Evolutionary conservation across 305 asterid species (phyloP), one percentile per base, ranked within the genome.

Genomic region (Striga hermonthica): DNA sequence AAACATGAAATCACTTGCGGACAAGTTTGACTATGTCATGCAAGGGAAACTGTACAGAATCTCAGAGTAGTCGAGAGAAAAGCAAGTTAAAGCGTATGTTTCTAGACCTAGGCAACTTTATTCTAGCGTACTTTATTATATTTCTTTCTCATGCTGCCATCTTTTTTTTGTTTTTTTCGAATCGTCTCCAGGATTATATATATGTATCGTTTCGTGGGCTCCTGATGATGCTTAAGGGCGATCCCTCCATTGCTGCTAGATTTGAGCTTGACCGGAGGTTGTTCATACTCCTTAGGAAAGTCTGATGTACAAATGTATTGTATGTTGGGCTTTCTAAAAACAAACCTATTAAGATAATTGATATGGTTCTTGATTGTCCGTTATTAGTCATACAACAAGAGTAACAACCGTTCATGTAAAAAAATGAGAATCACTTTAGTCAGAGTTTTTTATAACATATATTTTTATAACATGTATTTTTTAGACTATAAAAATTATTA

Each of bases 141-240:
- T n/a, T n/a, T n/a, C n/a, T n/a, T n/a, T n/a, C n/a, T n/a, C n/a
- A n/a, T n/a, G n/a, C n/a, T n/a, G n/a, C n/a, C n/a, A n/a, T n/a
- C n/a, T n/a, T n/a, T n/a, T 15, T 34, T 43, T n/a, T 66, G 60
- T 62, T 57, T 31, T 37, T 13, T 12, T 68, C 73, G 73, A 40
- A 7, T 75, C 22, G 31, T 1, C 31, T 22, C 31, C 90, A 91
- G 98, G 76, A 94, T n/a, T n/a, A 83, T 69, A 78, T 88, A 59
- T 81, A 79, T 49, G 95, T 88, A 41, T 91, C 96, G 4, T 91
- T 91, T 66, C 95, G 95, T 71, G 97, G 96, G 67, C 96, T 88
- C 60, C 84, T 88, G 79, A 88, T 91, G 97, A 69, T 76, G 88
- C 90, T 91, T 60, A 87, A 79, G 70, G 98, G 95, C 31, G 98